Base-by-base conservation (phyloP, 208 protist species). In the Acanthamoeba triangularis region DNA sequence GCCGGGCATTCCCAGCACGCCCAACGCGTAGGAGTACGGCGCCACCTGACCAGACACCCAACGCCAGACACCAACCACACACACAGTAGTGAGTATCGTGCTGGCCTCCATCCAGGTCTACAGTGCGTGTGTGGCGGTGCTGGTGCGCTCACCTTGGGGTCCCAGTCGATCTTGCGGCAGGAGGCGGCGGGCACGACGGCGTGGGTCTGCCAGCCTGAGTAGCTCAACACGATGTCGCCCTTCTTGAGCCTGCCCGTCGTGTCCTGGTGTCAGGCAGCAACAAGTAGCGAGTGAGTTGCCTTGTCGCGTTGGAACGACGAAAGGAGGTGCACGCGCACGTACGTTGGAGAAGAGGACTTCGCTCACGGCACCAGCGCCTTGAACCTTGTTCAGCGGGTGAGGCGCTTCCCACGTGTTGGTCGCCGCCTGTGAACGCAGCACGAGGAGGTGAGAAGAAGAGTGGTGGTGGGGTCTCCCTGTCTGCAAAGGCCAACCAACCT, bases 1-100 rank as follows among this genome's bases (percentile, higher is more conserved):
- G n/a, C 91, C 91, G 13, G 91, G 91, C 91, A 94, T 94, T 1
- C 91, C 91, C 37, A 94, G 91, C 30, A 94, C 35, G 7, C 91
- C 91, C 18, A 94, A 30, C n/a, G 49, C 91, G 35, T 61, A 85
- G 7, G 91, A 94, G 49, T 94, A 63, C 13, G 91, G 91, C 47
- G 72, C 91, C 49, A 94, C 47, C 88, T 94, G 69, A 28, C 37
- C 69, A 78, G n/a, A 30, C 74, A 82, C 18, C 16, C 74, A 82
- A 44, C 25, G 14, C 14, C 11, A 25, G 25, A 25, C n/a, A 82
- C 18, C 11, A 82, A 13, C 18, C n/a, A n/a, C 49, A 69, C 52
- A 6, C 28, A 10, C n/a, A 74, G 18, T 84, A 11, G n/a, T 84
- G 25, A 84, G 25, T 54, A 6, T 14, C 6, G 76, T 44, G 76